Conservation (phyloP, 768 basidiomycete genomes). For the Pleurotus tuber-regium region DNA sequence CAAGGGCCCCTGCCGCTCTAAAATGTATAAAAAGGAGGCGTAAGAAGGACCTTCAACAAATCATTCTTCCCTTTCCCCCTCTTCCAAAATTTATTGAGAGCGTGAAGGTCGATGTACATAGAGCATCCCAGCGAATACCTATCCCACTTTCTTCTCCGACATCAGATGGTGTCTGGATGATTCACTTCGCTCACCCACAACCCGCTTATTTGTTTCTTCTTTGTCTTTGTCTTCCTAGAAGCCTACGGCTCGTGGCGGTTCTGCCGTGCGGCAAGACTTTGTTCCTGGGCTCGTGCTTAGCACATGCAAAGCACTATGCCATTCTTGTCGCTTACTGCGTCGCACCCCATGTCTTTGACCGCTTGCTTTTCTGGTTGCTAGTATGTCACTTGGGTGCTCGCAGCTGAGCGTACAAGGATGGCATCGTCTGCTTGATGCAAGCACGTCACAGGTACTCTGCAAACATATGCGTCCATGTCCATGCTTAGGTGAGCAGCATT, state of each 20-base stretch:
- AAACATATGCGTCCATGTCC: not conserved
- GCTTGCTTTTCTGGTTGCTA: constrained; percentile 3
- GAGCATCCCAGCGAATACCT: not conserved
- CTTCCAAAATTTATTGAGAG: not conserved
- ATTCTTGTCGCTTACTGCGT: constrained; percentile 11
- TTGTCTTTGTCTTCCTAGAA: constrained; percentile 1
- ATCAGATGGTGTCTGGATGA: constrained; percentile 3
- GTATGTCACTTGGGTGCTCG: not conserved
- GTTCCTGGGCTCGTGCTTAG: not conserved
- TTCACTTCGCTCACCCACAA: not conserved
- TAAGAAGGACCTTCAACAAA: not conserved
- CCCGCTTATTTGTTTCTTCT: constrained; percentile 2
- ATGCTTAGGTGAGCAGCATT: not conserved
- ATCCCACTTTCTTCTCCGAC: constrained; percentile 10
- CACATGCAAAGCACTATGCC: constrained; percentile 7
- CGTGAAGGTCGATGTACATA: not conserved
- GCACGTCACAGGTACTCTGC: not conserved
- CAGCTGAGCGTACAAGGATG: constrained; percentile 12
- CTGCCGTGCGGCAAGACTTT: constrained; percentile 8
- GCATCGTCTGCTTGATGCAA: not conserved
- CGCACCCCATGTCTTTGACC: constrained; percentile 1
- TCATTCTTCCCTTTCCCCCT: constrained; percentile 8
- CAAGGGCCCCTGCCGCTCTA: not conserved
- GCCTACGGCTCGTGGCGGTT: constrained; percentile 6
- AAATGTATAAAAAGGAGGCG: not conserved